A percentile compares a stretch with the other conserved stretches of the same genome.
These are phyloP conservation scores for cucumber (Cucumis sativus) DNA, from an alignment of 306 rosid species.

Conservation along the genomic window DNA sequence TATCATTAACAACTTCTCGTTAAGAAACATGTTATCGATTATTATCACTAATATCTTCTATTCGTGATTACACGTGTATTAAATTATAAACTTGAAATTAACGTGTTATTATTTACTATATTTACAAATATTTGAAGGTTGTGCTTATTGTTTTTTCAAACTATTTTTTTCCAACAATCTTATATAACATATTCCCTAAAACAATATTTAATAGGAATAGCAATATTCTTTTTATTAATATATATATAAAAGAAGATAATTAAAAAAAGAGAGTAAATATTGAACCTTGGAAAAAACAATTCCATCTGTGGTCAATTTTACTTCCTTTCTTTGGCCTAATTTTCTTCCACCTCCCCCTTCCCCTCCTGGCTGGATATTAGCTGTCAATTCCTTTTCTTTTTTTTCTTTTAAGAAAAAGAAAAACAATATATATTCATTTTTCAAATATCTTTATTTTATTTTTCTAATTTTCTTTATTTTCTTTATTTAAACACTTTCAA, in stretches of 20 bases:
- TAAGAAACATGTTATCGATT: too few relatives aligned
- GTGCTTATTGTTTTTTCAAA: too few relatives aligned
- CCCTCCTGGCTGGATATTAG: constrained; percentile 3
- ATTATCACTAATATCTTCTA: too few relatives aligned
- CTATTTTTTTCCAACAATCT: too few relatives aligned
- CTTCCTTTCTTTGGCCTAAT: neutral
- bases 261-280: neutral
- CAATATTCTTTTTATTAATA: too few relatives aligned
- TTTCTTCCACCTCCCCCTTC: neutral
- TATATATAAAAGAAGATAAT: neutral
- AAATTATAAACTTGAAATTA: too few relatives aligned
- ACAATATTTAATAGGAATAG: too few relatives aligned
- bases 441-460: neutral
- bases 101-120: too few relatives aligned
- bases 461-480: neutral
- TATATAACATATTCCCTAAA: too few relatives aligned
- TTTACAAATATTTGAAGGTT: too few relatives aligned
- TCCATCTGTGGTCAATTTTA: neutral
- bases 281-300: neutral
- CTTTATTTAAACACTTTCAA: neutral
- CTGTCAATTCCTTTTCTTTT: neutral
- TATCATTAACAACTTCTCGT: too few relatives aligned
- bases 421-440: neutral
- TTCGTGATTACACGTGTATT: too few relatives aligned
- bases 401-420: neutral